A percentile compares a stretch with the other conserved stretches of the same genome.
Evolutionary conservation across 495 filamentous ascomycete species (phyloP).

Genomic region (Filosporella fistucella): DNA sequence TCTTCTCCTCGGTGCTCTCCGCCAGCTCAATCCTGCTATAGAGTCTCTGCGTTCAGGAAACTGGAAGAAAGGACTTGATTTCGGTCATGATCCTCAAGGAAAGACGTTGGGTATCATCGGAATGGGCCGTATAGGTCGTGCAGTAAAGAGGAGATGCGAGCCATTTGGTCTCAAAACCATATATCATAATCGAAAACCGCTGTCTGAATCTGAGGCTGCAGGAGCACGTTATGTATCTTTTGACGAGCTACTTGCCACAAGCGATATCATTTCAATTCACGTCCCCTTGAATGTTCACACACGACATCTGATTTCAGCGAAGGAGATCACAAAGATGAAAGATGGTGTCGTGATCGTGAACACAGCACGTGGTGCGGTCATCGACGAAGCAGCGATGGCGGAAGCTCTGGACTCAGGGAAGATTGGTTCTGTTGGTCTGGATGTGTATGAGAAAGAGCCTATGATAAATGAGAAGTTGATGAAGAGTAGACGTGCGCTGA

Average conservation of each 20-base stretch:
- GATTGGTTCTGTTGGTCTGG: constrained; percentile 56
- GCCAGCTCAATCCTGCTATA: constrained; percentile 65
- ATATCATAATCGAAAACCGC: constrained; percentile 63
- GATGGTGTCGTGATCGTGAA: constrained; percentile 63
- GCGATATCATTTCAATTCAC: constrained; percentile 66
- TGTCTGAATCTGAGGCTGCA: constrained; percentile 41
- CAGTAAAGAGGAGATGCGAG: constrained; percentile 56
- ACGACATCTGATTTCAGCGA: constrained; percentile 55
- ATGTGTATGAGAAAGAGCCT: constrained; percentile 70
- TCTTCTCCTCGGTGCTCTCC: constrained; percentile 70
- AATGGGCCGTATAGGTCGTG: constrained; percentile 79
- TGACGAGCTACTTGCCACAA: constrained; percentile 58
- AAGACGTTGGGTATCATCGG: constrained; percentile 76
- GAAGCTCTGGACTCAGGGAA: constrained; percentile 57
- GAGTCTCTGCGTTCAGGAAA: constrained; percentile 52
- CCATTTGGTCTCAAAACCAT: constrained; percentile 67
- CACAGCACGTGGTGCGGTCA: constrained; percentile 65
- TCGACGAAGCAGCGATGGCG: constrained; percentile 65
- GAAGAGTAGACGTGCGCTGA: constrained; percentile 52
- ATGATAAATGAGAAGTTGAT: constrained; percentile 58
- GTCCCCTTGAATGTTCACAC: constrained; percentile 64
- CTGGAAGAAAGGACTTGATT: constrained; percentile 44
- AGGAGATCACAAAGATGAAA: constrained; percentile 62
- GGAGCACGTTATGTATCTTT: constrained; percentile 61
- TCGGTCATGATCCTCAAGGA: constrained; percentile 60